A percentile compares a stretch with the other conserved stretches of the same genome.
These are phyloP conservation scores for Kluyveromyces starmeri DNA, from an alignment of 805 yeast genomes.

Conservation along the genomic window DNA sequence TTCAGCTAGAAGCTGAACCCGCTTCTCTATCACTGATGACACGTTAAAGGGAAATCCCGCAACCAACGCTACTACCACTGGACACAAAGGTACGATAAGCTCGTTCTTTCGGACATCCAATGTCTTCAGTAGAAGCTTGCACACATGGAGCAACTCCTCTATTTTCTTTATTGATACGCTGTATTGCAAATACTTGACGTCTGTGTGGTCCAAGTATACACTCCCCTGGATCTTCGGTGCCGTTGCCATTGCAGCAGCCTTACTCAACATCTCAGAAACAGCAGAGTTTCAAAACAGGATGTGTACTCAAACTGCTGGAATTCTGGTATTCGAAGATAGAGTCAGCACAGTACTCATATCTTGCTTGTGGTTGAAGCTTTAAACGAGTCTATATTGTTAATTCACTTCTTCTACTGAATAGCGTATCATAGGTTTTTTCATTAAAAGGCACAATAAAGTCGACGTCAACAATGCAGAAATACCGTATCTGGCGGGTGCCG, in stretches of 20 bases:
- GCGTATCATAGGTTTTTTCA: no score
- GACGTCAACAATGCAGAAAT: no score
- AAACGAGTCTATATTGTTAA: no score
- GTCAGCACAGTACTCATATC: no score
- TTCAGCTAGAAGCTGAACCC: constrained; percentile 30
- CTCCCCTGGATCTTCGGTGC: constrained; percentile 28
- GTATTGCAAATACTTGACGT: constrained; percentile 51
- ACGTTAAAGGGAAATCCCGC: constrained; percentile 36
- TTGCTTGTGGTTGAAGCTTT: no score
- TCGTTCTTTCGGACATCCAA: constrained; percentile 17
- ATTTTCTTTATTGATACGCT: constrained; percentile 44
- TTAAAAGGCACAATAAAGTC: no score
- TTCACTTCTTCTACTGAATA: no score
- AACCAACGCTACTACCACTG: constrained; percentile 29
- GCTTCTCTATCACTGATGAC: constrained; percentile 31
- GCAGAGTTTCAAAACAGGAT: no score
- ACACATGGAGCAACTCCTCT: constrained; percentile 29
- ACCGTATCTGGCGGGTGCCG: no score
- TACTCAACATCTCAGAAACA: constrained; percentile 29
- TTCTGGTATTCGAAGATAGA: no score
- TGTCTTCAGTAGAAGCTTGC: constrained; percentile 25
- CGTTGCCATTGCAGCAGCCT: constrained; percentile 31
- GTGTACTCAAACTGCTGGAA: no score
- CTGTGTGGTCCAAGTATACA: constrained; percentile 37
- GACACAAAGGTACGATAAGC: constrained; percentile 28